Percentiles rank a stretch among this genome's conserved stretches.
Evolutionary conservation across 345 rosid genomes (phyloP).

Genomic region (Boechera retrofracta): DNA sequence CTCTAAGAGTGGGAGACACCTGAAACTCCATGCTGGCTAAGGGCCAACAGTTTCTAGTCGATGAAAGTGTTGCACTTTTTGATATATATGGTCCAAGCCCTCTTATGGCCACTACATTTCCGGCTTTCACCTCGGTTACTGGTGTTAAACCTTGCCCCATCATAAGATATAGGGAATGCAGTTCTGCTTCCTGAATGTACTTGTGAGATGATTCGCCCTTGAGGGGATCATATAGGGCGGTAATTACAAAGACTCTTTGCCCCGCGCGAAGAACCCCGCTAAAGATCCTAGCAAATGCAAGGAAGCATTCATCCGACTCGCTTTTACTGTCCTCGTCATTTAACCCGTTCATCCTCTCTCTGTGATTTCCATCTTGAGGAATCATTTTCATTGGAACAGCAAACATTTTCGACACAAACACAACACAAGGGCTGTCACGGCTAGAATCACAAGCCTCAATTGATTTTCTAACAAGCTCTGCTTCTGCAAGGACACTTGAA

Average conservation of each 20-base stretch:
- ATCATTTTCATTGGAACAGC: conserved; percentile 80
- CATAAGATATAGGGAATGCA: conserved; percentile 90
- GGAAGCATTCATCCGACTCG: conserved; percentile 87
- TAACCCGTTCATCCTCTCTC: conserved; percentile 62
- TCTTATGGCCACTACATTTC: conserved; percentile 84
- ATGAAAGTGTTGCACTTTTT: conserved; percentile 92
- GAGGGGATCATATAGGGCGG: conserved; percentile 83
- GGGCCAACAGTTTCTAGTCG: conserved; percentile 91
- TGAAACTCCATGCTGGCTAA: conserved; percentile 93
- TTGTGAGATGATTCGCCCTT: conserved; percentile 73
- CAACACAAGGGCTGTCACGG: conserved; percentile 69
- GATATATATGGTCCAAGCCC: conserved; percentile 94
- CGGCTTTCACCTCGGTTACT: conserved; percentile 79
- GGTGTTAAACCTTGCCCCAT: conserved; percentile 95
- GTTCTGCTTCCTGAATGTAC: conserved; percentile 83
- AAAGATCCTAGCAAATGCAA: conserved; percentile 95
- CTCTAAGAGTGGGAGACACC: conserved; percentile 88
- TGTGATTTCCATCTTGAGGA: conserved; percentile 71
- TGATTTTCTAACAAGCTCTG: conserved; percentile 71
- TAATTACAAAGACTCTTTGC: conserved; percentile 75
- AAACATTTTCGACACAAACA: conserved; percentile 96
- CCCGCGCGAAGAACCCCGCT: conserved; percentile 76
- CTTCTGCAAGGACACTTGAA: conserved; percentile 63
- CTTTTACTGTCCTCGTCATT: conserved; percentile 57
- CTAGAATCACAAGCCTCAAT: conserved; percentile 77